phyloP scores from a whole-genome alignment of 345 rosid species.

The Salix dunnii region DNA sequence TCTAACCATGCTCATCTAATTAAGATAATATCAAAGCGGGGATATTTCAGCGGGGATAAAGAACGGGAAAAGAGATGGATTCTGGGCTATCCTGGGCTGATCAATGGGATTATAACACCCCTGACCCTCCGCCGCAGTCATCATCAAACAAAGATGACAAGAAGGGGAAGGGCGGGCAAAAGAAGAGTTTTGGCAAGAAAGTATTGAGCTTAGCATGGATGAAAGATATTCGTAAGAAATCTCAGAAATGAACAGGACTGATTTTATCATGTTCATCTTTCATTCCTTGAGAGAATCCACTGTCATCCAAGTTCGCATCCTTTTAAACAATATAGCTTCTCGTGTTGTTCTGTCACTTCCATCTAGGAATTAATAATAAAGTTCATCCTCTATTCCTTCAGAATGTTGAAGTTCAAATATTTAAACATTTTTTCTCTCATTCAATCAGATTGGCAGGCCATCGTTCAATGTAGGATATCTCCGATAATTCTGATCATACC shows the following conservation, averaged over 20 bases:
- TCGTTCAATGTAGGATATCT: neutral
- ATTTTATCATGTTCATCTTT: neutral
- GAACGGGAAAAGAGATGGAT: conserved; percentile 32
- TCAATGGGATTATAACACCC: conserved; percentile 50
- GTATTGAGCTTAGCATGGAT: conserved; percentile 22
- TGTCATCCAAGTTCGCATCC: neutral
- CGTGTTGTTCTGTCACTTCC: neutral
- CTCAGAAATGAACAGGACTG: conserved; percentile 2
- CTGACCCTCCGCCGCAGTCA: conserved; percentile 34
- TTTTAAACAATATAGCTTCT: neutral
- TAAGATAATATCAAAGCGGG: neutral
- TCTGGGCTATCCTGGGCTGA: conserved; percentile 68
- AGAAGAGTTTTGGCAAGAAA: conserved; percentile 20
- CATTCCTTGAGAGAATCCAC: neutral
- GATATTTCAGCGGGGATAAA: neutral
- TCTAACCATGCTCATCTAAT: neutral
- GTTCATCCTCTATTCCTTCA: neutral
- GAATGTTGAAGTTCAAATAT: too few species aligned
- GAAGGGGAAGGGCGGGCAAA: conserved; percentile 30
- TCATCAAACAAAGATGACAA: conserved; percentile 22
- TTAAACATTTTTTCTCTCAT: neutral
- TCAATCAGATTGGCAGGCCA: neutral
- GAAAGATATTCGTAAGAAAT: conserved; percentile 30
- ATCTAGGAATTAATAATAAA: neutral
- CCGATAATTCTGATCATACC: neutral